A percentile compares a stretch with the other conserved stretches of the same genome.
Conservation (phyloP, 2,329 filamentous ascomycete species). For the Sclerotinia glacialis region DNA sequence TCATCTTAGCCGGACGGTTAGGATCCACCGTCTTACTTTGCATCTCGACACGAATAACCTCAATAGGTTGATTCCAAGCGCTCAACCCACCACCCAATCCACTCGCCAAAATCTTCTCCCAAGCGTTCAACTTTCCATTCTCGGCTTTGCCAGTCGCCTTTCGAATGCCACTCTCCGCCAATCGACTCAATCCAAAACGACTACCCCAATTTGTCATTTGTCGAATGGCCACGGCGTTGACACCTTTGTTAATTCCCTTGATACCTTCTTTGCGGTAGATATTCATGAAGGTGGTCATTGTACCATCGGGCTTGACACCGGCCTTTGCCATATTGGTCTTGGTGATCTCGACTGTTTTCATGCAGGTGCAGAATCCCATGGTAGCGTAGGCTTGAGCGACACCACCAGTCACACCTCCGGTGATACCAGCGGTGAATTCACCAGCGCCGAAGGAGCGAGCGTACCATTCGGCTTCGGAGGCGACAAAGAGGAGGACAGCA, state of each 20-base stretch:
- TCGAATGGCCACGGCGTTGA: conserved; percentile 96
- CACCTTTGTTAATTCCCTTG: conserved; percentile 93
- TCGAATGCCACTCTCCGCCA: conserved; percentile 88
- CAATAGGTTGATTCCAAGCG: conserved; percentile 99
- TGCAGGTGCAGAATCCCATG: conserved; percentile 99
- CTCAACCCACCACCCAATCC: conserved; percentile 88
- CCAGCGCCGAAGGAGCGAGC: conserved; percentile 78
- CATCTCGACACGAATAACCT: conserved; percentile 99
- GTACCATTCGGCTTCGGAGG: conserved; percentile 96
- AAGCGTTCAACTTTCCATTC: conserved; percentile 69
- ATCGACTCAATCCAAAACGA: conserved; percentile 87
- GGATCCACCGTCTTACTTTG: conserved; percentile 98
- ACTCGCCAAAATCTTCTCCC: conserved; percentile 87
- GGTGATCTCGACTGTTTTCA: conserved; percentile 99
- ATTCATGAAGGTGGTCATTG: conserved; percentile 92
- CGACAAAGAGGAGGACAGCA: conserved; percentile 97
- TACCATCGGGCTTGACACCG: conserved; percentile 82
- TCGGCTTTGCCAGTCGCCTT: conserved; percentile 74
- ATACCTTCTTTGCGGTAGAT: conserved; percentile 96
- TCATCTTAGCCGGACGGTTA: conserved; percentile 99
- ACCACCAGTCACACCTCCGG: conserved; percentile 88
- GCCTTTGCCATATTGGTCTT: conserved; percentile 88
- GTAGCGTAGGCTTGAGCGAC: conserved; percentile 98
- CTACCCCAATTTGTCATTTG: conserved; percentile 99
- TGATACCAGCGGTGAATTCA: conserved; percentile 85